Evolutionary conservation across 139 green algal genomes (phyloP).

Genomic region (Tetraselmis chui): DNA sequence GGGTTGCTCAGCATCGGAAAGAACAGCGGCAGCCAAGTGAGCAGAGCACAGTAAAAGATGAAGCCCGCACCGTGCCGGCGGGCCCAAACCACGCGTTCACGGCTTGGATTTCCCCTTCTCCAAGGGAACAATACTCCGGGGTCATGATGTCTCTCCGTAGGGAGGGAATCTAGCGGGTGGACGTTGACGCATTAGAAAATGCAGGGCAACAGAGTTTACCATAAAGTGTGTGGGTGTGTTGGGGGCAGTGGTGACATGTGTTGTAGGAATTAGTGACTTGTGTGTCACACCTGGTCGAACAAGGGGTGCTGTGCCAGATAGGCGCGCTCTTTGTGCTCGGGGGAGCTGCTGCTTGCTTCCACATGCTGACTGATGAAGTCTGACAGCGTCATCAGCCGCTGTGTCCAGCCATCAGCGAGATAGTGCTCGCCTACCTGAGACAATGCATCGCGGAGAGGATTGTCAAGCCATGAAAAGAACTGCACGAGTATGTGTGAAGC

Average conservation of each 20-base stretch:
- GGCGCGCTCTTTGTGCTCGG: slow-evolving; percentile 21
- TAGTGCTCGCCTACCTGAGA: slow-evolving; percentile 68
- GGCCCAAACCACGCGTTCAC: slow-evolving; percentile 92
- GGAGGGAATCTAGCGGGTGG: slow-evolving; percentile 60
- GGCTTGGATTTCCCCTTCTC: slow-evolving; percentile 33
- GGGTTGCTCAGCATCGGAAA: not conserved
- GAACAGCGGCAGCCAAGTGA: not conserved
- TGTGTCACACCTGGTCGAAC: slow-evolving; percentile 69
- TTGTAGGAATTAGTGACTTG: no score
- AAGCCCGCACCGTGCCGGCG: slow-evolving; percentile 51
- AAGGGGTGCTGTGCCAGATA: slow-evolving; percentile 91
- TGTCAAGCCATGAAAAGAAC: no score
- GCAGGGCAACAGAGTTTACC: no score
- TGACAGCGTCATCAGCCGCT: slow-evolving; percentile 73
- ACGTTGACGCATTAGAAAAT: no score
- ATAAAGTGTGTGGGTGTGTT: no score
- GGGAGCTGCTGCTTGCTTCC: not conserved
- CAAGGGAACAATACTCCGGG: slow-evolving; percentile 79
- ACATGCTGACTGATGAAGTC: slow-evolving; percentile 67
- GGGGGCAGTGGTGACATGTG: no score
- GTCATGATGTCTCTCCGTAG: slow-evolving; percentile 65
- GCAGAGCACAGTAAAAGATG: not conserved
- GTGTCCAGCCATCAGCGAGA: slow-evolving; percentile 69
- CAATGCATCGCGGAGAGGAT: no score
- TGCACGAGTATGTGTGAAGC: no score